Base-by-base conservation (phyloP, 495 filamentous ascomycete genomes). In the Hypoxylon perforatum region DNA sequence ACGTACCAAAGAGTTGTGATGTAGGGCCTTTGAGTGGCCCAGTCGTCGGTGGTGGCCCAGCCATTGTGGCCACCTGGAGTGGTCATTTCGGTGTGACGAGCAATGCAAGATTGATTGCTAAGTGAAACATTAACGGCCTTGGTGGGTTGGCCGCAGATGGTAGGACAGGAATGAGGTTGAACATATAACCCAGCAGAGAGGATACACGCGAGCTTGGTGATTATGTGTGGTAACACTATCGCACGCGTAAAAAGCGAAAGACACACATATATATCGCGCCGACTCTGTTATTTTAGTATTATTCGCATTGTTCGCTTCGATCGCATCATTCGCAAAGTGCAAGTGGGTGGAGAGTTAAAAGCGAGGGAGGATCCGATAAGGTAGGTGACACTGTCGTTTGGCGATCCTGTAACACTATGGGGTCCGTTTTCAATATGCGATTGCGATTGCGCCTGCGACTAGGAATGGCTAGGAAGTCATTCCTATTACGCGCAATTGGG, bases 1-100 rank as follows among this genome's bases (percentile, higher is more conserved):
- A 38, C 52, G 36, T 55, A 65, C 63, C 63, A 73, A 23, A 73
- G 67, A 36, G 71, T 62, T 12, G 67, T 73, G 45, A 73, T 73
- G 35, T 67, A 57, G 10, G 50, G 28, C 41, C 63, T 59, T 23
- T 68, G 71, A 17, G 58, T 18, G 23, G 67, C 71, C 71, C 71
- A 73, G 50, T 70, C 67, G 36, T 61, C 59, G 39, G 67, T 53
- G 21, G 67, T 65, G 28, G 71, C 71, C 71, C 71, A 73, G 71
- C 60, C 61, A 61, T 63, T 62, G 49, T 49, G 59, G 47, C 67
- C 44, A 35, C 47, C 59, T 44, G 57, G 52, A 35, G 52, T 61
- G 12, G 59, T 25, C 71, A 70, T 73, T 28, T 54, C 38, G 63
- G 48, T 35, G 22, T 17, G 23, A 48, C 36, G 19, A 45, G 21